A percentile compares a stretch with the other conserved stretches of the same genome.
Conservation (phyloP, 345 rosid species). For the Barbarea vulgaris region DNA sequence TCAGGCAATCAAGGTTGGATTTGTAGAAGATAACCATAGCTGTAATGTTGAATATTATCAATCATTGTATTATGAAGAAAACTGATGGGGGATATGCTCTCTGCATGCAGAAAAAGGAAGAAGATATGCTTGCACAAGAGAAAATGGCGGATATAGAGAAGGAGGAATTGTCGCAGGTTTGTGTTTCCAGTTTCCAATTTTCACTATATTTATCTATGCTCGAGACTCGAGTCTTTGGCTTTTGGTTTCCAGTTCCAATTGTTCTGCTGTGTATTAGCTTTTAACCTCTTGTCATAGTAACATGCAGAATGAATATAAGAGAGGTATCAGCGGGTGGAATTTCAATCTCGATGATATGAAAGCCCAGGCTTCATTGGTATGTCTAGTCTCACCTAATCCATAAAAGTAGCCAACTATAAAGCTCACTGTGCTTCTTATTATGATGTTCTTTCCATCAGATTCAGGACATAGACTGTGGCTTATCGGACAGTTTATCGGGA, state of each 20-base stretch:
- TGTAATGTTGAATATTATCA: neutral
- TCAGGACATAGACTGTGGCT: slow-evolving; percentile 70
- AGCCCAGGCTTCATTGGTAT: slow-evolving; percentile 98
- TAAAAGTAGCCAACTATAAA: slow-evolving; percentile 18
- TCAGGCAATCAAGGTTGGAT: slow-evolving; percentile 74
- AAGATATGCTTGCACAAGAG: slow-evolving; percentile 98
- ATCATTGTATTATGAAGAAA: slow-evolving; percentile 9
- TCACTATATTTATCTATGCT: neutral
- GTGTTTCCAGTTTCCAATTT: slow-evolving; percentile 34
- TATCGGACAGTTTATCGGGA: slow-evolving; percentile 56
- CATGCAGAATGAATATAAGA: slow-evolving; percentile 90
- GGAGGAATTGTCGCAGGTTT: slow-evolving; percentile 96
- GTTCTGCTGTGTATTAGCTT: slow-evolving; percentile 30
- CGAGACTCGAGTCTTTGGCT: neutral
- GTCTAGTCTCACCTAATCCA: slow-evolving; percentile 18
- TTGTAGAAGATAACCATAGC: slow-evolving; percentile 7
- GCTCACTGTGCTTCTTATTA: slow-evolving; percentile 18
- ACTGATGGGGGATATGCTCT: slow-evolving; percentile 31
- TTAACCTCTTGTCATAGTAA: slow-evolving; percentile 39
- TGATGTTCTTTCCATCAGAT: slow-evolving; percentile 56
- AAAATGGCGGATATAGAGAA: slow-evolving; percentile 94
- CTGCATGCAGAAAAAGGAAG: slow-evolving; percentile 79
- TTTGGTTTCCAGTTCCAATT: neutral
- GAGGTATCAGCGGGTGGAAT: slow-evolving; percentile 98
- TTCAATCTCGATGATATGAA: slow-evolving; percentile 97